These are phyloP conservation scores for Diaporthe destruens DNA, from an alignment of 2,329 filamentous ascomycete species.

Conservation along the genomic window DNA sequence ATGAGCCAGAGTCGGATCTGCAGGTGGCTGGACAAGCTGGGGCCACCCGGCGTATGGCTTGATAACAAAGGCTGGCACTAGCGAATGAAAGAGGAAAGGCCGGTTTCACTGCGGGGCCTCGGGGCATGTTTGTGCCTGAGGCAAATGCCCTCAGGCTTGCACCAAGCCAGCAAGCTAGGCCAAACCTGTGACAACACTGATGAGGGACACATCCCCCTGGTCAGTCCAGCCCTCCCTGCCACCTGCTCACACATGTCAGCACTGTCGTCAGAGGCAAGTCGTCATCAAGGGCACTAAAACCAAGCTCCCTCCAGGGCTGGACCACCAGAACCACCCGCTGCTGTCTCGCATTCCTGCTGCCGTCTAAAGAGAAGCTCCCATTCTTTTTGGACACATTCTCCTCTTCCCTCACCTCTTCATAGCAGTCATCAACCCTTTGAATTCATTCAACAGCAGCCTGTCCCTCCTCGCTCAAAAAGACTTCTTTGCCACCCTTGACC, in stretches of 20 bases:
- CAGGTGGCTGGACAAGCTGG: constrained; percentile 30
- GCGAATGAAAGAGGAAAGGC: constrained; percentile 33
- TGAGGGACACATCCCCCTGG: background rate
- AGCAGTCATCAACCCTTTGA: constrained; percentile 5
- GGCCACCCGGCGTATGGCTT: constrained; percentile 28
- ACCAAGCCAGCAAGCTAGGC: background rate
- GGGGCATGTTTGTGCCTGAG: constrained; percentile 32
- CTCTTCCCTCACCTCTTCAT: constrained; percentile 6
- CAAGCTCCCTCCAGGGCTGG: constrained; percentile 27
- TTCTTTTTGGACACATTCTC: constrained; percentile 5
- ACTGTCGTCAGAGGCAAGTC: constrained; percentile 28
- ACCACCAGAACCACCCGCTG: constrained; percentile 11
- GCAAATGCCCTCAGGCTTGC: background rate
- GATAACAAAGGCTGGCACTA: constrained; percentile 28
- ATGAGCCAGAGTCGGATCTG: constrained; percentile 34
- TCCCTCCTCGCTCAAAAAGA: background rate
- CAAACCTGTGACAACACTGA: background rate
- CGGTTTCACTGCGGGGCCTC: constrained; percentile 33
- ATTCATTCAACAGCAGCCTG: background rate
- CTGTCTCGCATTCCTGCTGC: constrained; percentile 12
- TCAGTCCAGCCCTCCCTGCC: background rate
- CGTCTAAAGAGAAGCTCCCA: constrained; percentile 11
- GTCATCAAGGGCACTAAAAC: constrained; percentile 30
- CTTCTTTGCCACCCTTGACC: background rate
- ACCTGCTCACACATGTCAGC: constrained; percentile 30